Evolutionary conservation across 192 early-diverging fungal species (phyloP), one percentile per base, ranked within the genome.

Genomic region (Coemansia sp.): DNA sequence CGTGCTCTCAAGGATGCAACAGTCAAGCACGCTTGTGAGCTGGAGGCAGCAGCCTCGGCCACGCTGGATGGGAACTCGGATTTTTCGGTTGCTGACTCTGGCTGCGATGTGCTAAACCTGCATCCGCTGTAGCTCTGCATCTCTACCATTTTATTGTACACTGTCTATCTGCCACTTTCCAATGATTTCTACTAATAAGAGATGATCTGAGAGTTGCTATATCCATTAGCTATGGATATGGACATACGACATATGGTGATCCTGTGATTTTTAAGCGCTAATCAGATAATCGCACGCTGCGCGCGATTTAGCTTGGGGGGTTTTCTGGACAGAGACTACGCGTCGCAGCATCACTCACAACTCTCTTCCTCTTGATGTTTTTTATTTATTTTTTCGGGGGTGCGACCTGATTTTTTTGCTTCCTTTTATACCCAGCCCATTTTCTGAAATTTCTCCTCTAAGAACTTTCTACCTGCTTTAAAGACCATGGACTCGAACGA

Each of bases 1-100:
- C 62, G 69, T 28, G 69, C 78, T 4, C 78, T 80, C 34, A 80
- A 75, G 18, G 73, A 80, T 20, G 66, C 73, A 11, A 62, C 78
- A 0, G 45, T 69, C 33, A 71, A 50, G 35, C 48, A 61, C 40
- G 62, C 34, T 23, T 20, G 57, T 16, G 69, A 59, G 18, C 55
- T 36, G 33, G 55, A 57, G 13, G 21, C 55, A n/a, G 56, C 42
- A 36, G 40, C 56, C 46, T 45, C 62, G 23, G 55, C 21, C 8
- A 57, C 42, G 21, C 43, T 65, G 4, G 58, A 34, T n/a, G 46
- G 33, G 11, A 50, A 35, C 45, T 45, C 63, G n/a, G 55, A 57
- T 37, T 37, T 57, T 57, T 62, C 37, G 26, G 51, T 64, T 24
- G 68, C 60, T 2, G 71, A 74, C 62, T 70, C 71, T 10, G 65